These are phyloP conservation scores for Paramecium octaurelia DNA, from an alignment of 73 alveolate species.

Conservation along the genomic window DNA sequence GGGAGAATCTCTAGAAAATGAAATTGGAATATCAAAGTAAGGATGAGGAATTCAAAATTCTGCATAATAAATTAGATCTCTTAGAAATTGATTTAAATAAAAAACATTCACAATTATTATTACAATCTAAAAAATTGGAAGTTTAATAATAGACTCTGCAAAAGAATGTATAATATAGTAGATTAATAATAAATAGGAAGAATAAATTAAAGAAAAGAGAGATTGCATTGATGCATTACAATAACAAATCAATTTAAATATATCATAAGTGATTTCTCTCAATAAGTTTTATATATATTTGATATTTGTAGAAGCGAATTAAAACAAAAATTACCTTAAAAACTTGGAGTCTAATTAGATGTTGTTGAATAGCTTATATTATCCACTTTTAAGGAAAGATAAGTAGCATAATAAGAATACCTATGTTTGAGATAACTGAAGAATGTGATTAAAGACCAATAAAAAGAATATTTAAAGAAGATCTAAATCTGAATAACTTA, in stretches of 20 bases:
- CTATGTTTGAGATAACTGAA: neutral
- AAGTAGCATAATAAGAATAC: neutral
- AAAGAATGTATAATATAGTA: neutral
- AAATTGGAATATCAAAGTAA: neutral
- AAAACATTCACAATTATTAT: neutral
- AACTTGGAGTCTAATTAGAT: neutral
- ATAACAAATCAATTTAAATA: neutral
- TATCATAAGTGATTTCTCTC: neutral
- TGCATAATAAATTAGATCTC: neutral
- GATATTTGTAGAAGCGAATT: neutral
- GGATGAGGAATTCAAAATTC: neutral
- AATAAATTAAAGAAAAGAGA: neutral
- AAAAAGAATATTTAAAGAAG: neutral
- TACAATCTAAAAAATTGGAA: neutral
- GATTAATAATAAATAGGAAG: neutral
- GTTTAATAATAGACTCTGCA: neutral
- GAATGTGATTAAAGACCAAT: neutral
- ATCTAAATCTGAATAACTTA: neutral
- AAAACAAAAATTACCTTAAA: neutral
- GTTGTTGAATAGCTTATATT: neutral
- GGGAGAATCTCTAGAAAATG: neutral
- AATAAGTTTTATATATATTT: neutral
- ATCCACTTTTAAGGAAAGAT: neutral
- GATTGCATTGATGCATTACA: neutral
- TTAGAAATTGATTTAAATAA: neutral